Evolutionary conservation across 352 stramenopile species (phyloP).

Genomic region (Pythium periplocum): DNA sequence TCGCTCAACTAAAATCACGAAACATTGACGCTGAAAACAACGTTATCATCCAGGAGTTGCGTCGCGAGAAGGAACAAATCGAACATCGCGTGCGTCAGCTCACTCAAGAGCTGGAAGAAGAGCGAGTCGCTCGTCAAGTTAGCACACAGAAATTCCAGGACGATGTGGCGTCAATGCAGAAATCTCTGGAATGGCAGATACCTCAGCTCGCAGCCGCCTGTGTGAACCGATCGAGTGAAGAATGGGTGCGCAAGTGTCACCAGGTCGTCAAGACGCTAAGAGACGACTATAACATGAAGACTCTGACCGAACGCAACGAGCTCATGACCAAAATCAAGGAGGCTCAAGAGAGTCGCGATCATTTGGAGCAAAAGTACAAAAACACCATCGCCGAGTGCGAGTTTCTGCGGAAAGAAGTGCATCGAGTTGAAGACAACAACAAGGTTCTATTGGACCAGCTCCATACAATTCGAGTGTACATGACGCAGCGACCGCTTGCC

Average conservation of each 20-base stretch:
- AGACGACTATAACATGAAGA: too few species aligned
- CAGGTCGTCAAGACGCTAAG: constrained; percentile 5
- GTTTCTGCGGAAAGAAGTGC: constrained; percentile 42
- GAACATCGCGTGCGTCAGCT: constrained; percentile 19
- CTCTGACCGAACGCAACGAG: too few species aligned
- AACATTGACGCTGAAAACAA: constrained; percentile 43
- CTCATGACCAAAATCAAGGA: too few species aligned
- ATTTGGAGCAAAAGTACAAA: constrained; percentile 35
- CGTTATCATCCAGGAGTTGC: constrained; percentile 36
- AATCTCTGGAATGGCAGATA: constrained; percentile 39
- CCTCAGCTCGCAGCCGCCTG: constrained; percentile 46
- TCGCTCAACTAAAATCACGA: constrained; percentile 31
- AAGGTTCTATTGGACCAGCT: constrained; percentile 53
- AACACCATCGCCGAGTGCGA: constrained; percentile 33
- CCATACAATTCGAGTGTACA: constrained; percentile 49
- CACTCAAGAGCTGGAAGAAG: background rate
- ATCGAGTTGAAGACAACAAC: constrained; percentile 53
- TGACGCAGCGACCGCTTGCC: constrained; percentile 31
- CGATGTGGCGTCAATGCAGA: constrained; percentile 24
- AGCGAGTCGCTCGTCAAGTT: too few species aligned
- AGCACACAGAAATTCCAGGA: too few species aligned
- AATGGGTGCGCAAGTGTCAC: constrained; percentile 33
- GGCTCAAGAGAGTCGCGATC: too few species aligned
- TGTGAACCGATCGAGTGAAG: constrained; percentile 36
- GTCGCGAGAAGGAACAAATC: constrained; percentile 25